A percentile compares a stretch with the other conserved stretches of the same genome.
Evolutionary conservation across 768 basidiomycete genomes (phyloP).

Genomic region (Lentinula lateritia): DNA sequence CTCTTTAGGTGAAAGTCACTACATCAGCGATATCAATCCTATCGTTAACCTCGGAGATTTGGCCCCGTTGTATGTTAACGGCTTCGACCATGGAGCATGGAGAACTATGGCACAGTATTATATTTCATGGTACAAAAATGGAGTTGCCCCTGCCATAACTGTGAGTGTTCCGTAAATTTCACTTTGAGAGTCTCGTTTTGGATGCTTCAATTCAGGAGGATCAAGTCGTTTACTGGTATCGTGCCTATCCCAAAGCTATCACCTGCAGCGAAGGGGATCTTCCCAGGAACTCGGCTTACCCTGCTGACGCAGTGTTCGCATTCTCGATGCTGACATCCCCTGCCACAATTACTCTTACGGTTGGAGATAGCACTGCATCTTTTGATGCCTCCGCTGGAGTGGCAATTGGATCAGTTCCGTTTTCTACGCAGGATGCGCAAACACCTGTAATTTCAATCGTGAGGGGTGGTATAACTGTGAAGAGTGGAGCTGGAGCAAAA

Average conservation of each 20-base stretch:
- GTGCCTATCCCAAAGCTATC: conserved; percentile 16
- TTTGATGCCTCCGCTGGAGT: conserved; percentile 15
- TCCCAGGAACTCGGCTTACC: conserved; percentile 23
- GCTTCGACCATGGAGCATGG: conserved; percentile 19
- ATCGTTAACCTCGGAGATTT: conserved; percentile 17
- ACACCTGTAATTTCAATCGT: conserved; percentile 22
- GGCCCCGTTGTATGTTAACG: conserved; percentile 20
- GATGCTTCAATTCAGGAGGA: conserved; percentile 20
- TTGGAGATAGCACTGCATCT: conserved; percentile 17
- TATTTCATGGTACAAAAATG: conserved; percentile 19
- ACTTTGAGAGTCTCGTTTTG: conserved; percentile 15
- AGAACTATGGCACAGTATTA: conserved; percentile 20
- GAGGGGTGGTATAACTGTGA: conserved; percentile 11
- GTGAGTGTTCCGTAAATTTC: conserved; percentile 19
- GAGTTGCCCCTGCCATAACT: conserved; percentile 18
- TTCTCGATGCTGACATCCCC: conserved; percentile 26
- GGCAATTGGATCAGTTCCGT: conserved; percentile 18
- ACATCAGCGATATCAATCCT: conserved; percentile 28
- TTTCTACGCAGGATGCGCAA: conserved; percentile 17
- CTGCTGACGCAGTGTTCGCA: conserved; percentile 32
- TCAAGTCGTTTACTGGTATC: conserved; percentile 20
- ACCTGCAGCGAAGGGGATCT: conserved; percentile 19
- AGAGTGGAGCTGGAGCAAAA: conserved; percentile 4
- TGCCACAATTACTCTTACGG: conserved; percentile 25
- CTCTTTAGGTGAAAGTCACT: conserved; percentile 30